Base-by-base conservation (phyloP, 83 land plant genomes). In the Thuja plicata region DNA sequence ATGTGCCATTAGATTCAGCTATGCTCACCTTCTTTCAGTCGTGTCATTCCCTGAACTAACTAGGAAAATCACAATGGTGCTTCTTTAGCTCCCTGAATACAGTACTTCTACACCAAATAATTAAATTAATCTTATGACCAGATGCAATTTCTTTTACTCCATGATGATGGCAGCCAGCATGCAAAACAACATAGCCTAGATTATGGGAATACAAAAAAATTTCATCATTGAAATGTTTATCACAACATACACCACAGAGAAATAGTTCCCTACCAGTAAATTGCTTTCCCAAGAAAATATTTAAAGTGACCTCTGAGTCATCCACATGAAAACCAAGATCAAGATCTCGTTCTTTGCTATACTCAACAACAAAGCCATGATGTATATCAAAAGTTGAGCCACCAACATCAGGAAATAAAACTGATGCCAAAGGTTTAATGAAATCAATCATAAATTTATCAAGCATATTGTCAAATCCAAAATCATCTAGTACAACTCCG, bases 401-500 rank as follows among this genome's bases (percentile, higher is more conserved):
- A 86, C 99, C 99, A 90, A 98, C 95, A 60, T 98, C 97, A 84
- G 91, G 90, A 92, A 94, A 98, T 45, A 98, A 94, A 83, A 95
- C 99, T 98, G 91, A 93, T 79, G 99, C 94, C 79, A 98, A 87
- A 32, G 99, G 99, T 60, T 95, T 93, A 24, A 97, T 89, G 43
- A 90, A 98, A 52, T 93, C 93, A 24, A 89, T 93, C 99, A 97
- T 98, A 32, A 97, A 89, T 90, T 95, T 95, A 79, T 95, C 90
- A 91, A 98, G 95, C 99, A 98, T 97, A 88, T 88, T 77, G 85
- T 98, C 98, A 86, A 98, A 88, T 66, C 99, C 99, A 93, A 98
- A 97, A 89, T 98, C 99, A 92, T 98, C 99, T 88, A 98, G 99
- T 87, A 98, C 99, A 83, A 95, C 97, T 88, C 99, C 99, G 94